Percentiles rank a stretch among this genome's conserved stretches.
Conservation (phyloP, 331 rosid genomes). For the Spiraea crenata region DNA sequence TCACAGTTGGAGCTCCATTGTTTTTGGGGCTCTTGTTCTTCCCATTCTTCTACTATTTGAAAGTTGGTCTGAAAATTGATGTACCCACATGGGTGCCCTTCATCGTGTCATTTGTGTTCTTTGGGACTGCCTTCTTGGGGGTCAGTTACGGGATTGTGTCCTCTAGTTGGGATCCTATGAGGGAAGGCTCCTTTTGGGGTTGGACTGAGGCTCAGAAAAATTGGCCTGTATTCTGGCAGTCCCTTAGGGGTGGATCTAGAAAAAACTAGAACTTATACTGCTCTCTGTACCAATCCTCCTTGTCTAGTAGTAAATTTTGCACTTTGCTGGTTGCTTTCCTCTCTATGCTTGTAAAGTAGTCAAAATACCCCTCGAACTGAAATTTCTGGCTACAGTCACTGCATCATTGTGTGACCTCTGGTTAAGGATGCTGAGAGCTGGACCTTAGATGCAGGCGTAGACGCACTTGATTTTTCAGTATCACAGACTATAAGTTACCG, state of each 20-base stretch:
- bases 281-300: too few relatives aligned
- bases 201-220: slow-evolving; percentile 84
- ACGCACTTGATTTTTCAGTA: too few relatives aligned
- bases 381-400: too few relatives aligned
- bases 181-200: slow-evolving; percentile 78
- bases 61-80: slow-evolving; percentile 76
- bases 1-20: slow-evolving; percentile 76
- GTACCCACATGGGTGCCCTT: slow-evolving; percentile 94
- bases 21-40: slow-evolving; percentile 71
- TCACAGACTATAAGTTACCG: too few relatives aligned
- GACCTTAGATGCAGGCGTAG: too few relatives aligned
- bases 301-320: too few relatives aligned
- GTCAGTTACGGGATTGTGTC: slow-evolving; percentile 97
- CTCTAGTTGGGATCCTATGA: slow-evolving; percentile 89
- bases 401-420: too few relatives aligned
- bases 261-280: slow-evolving; percentile 27
- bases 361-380: too few relatives aligned
- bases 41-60: slow-evolving; percentile 78
- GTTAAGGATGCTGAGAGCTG: too few relatives aligned
- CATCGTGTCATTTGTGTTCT: slow-evolving; percentile 79
- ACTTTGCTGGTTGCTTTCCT: too few relatives aligned
- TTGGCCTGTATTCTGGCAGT: slow-evolving; percentile 88
- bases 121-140: slow-evolving; percentile 81
- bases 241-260: slow-evolving; percentile 46
- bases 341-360: too few relatives aligned